phyloP scores from a whole-genome alignment of 768 basidiomycete genomes.

The Rhodocollybia butyracea region DNA sequence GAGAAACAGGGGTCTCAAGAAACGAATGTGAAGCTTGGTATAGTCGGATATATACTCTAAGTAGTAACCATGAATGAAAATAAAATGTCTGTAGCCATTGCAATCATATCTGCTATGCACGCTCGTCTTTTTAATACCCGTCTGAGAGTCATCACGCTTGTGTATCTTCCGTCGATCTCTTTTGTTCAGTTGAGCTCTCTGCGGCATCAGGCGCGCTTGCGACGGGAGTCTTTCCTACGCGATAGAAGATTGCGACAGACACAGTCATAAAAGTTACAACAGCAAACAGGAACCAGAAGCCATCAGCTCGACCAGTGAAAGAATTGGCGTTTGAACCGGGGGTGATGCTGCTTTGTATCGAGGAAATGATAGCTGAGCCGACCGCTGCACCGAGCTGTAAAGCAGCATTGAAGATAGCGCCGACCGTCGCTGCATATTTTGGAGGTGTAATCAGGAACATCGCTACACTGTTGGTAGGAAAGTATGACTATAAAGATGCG shows the following conservation, averaged over 20 bases:
- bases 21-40: no score
- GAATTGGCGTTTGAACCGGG: slow-evolving; percentile 22
- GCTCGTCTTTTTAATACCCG: no score
- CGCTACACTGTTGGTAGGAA: slow-evolving; percentile 35
- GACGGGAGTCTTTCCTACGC: no score
- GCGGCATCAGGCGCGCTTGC: no score
- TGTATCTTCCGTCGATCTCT: no score
- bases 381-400: slow-evolving; percentile 52
- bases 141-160: no score
- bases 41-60: no score
- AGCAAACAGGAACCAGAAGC: slow-evolving; percentile 42
- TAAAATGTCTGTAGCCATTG: no score
- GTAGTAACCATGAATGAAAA: no score
- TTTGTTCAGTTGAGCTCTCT: no score
- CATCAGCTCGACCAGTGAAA: slow-evolving; percentile 40
- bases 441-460: slow-evolving; percentile 46
- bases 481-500: background rate
- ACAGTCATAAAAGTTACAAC: slow-evolving; percentile 12
- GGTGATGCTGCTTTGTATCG: slow-evolving; percentile 46
- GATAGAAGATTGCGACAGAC: background rate
- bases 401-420: slow-evolving; percentile 53
- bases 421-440: slow-evolving; percentile 49
- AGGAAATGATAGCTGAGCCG: slow-evolving; percentile 44
- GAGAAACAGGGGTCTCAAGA: no score
- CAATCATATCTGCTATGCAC: no score